A percentile compares a stretch with the other conserved stretches of the same genome.
phyloP scores from a whole-genome alignment of 2,329 filamentous ascomycete species.

The Fusarium sp. region DNA sequence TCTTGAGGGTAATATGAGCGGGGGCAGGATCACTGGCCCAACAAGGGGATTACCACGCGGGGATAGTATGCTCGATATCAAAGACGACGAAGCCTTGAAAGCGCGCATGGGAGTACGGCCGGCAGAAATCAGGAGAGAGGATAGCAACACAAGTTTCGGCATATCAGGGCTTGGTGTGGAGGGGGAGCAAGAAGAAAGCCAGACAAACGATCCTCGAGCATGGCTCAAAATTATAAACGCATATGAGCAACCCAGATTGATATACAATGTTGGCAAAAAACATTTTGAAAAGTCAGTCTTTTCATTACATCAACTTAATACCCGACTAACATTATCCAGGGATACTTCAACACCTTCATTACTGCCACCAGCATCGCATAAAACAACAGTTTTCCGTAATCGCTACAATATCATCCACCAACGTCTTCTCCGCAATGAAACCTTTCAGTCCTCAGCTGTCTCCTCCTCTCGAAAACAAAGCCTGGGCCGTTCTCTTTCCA shows the following conservation, averaged over 20 bases:
- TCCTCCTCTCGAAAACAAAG: conserved; percentile 68
- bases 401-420: conserved; percentile 94
- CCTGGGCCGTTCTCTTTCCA: conserved; percentile 70
- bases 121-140: conserved; percentile 63
- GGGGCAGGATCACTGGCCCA: conserved; percentile 75
- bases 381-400: conserved; percentile 88
- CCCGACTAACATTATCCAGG: conserved; percentile 55
- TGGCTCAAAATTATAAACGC: conserved; percentile 89
- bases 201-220: conserved; percentile 75
- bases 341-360: conserved; percentile 74
- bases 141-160: conserved; percentile 75
- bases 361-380: conserved; percentile 82
- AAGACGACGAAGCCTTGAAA: conserved; percentile 64
- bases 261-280: conserved; percentile 84
- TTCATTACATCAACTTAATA: neutral
- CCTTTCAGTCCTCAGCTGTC: conserved; percentile 87
- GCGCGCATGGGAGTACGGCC: conserved; percentile 67
- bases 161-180: conserved; percentile 66
- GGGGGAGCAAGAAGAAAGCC: conserved; percentile 68
- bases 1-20: conserved; percentile 88
- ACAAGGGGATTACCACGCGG: conserved; percentile 64
- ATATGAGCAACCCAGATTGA: conserved; percentile 84
- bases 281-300: conserved; percentile 82
- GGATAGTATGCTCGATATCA: conserved; percentile 73
- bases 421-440: conserved; percentile 89